Base-by-base conservation (phyloP, 257 asterid species). In the Petrea volubilis region DNA sequence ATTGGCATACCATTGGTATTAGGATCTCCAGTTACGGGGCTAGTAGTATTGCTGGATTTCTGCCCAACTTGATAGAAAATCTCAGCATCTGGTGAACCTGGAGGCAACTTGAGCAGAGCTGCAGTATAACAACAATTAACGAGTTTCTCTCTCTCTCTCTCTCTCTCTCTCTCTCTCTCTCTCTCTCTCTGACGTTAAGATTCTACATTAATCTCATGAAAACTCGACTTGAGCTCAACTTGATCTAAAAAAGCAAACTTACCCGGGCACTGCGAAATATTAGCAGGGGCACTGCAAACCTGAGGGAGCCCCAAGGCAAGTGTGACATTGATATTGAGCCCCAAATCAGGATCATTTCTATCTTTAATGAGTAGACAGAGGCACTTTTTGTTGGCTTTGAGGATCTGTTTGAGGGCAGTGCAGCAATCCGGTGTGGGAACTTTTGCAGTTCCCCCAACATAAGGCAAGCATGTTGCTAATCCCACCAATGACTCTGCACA, bases 371-470 rank as follows among this genome's bases (percentile, higher is more conserved):
- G 27, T 31, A 91, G 81, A 75, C 97, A 89, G 0, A 91, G 77
- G 2, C 97, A 91, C 78, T 85, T 91, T 38, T 83, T 84, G 25
- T 80, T 80, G 24, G 77, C 71, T 31, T 82, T 86, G 5, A 89
- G 61, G 12, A 91, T 74, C 46, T 81, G 80, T 49, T 91, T 89
- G 17, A 91, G 78, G 1, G 89, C 90, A 40, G 3, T 81, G 78
- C 97, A 91, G 59, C 97, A 91, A 76, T 88, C 97, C 25, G 95
- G 90, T 1, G 97, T 88, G 9, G 97, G 96, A 52, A 86, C 34
- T 59, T 75, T 86, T 0, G 93, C 85, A 46, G 78, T 81, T 2
- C 93, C 97, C 5, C 79, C 86, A 23, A 91, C 96, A 66, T 87
- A 91, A 52, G 96, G 84, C 20, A 91, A 70, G 41, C 97, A 91